Conservation (phyloP, 306 rosid genomes). For the Vicia faba region DNA sequence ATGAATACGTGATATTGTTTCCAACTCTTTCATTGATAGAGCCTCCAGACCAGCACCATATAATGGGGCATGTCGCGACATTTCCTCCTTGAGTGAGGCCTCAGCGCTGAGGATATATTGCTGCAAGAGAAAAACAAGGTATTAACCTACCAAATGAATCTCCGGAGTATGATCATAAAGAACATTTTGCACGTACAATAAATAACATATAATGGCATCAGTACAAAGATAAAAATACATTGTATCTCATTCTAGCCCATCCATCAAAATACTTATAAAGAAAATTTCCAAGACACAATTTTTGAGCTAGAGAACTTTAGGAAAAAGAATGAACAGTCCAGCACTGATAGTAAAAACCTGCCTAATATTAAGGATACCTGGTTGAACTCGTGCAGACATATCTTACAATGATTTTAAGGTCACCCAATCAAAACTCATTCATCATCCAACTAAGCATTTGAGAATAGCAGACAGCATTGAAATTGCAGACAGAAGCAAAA, state of each 20-base stretch:
- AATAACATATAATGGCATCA: slow-evolving; percentile 8
- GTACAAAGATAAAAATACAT: slow-evolving; percentile 20
- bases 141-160: slow-evolving; percentile 33
- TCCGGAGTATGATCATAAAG: not conserved
- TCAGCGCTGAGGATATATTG: slow-evolving; percentile 93
- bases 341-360: not conserved
- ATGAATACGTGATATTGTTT: slow-evolving; percentile 84
- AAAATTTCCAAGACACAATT: not conserved
- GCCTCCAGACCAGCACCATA: slow-evolving; percentile 97
- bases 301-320: slow-evolving; percentile 17
- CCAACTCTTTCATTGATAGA: slow-evolving; percentile 90
- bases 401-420: slow-evolving; percentile 17
- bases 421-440: slow-evolving; percentile 28
- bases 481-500: slow-evolving; percentile 14
- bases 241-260: slow-evolving; percentile 9
- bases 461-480: slow-evolving; percentile 11
- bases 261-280: slow-evolving; percentile 20
- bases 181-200: slow-evolving; percentile 1
- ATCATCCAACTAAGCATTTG: slow-evolving; percentile 20
- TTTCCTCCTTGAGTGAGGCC: slow-evolving; percentile 93
- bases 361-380: slow-evolving; percentile 9
- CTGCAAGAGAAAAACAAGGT: slow-evolving; percentile 54
- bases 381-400: not conserved
- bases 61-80: slow-evolving; percentile 94
- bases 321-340: slow-evolving; percentile 10